Conservation (phyloP, 1,284 basidiomycete genomes). For the Trichosporon faecale region DNA sequence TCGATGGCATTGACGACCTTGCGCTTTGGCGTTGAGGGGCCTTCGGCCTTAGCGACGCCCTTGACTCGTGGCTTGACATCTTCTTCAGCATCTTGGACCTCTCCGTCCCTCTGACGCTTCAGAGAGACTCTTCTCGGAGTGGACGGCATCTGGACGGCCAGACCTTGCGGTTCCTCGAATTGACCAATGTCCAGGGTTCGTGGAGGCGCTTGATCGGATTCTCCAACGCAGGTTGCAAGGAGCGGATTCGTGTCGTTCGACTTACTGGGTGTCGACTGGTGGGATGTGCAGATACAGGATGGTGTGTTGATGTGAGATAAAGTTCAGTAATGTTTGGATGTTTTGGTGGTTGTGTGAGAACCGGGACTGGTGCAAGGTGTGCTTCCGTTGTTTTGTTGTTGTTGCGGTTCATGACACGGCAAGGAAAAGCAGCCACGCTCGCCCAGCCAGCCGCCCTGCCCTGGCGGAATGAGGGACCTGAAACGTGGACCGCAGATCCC, state of each 20-base stretch:
- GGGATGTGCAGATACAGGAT: neutral
- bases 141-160: neutral
- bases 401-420: slow-evolving; percentile 5
- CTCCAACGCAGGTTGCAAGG: neutral
- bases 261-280: slow-evolving; percentile 1
- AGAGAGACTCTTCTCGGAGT: slow-evolving; percentile 6
- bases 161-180: neutral
- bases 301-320: neutral
- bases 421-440: slow-evolving; percentile 22
- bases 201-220: neutral
- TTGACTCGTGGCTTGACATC: neutral
- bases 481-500: slow-evolving; percentile 1
- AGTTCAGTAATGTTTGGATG: slow-evolving; percentile 9
- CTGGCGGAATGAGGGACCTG: neutral
- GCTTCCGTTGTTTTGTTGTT: slow-evolving; percentile 12
- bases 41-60: neutral
- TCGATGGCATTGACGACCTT: slow-evolving; percentile 26
- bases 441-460: neutral
- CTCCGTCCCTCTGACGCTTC: slow-evolving; percentile 3
- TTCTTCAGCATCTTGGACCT: slow-evolving; percentile 14
- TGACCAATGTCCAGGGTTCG: neutral
- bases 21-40: slow-evolving; percentile 17
- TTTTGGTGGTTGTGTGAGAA: slow-evolving; percentile 3
- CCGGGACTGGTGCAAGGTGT: neutral
- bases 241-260: neutral